Conservation (phyloP, 768 basidiomycete species). For the Rhodocollybia butyracea region DNA sequence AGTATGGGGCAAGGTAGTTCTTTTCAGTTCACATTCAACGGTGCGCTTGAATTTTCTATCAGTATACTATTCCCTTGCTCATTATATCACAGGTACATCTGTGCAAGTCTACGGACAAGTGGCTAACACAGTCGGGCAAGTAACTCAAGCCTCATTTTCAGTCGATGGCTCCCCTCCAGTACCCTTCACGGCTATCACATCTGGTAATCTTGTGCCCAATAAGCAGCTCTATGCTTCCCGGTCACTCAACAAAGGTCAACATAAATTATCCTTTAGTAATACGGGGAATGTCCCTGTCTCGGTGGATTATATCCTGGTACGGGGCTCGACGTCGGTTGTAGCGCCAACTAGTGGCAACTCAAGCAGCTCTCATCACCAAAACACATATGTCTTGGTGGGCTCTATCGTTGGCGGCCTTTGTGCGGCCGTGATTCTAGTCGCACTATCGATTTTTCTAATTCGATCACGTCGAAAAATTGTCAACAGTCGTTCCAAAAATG, state of each 20-base stretch:
- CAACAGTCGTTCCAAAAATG: background rate
- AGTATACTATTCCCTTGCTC: background rate
- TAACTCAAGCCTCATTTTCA: constrained; percentile 16
- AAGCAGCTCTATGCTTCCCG: constrained; percentile 17
- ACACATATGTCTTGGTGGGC: background rate
- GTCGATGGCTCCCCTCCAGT: constrained; percentile 17
- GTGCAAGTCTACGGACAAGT: constrained; percentile 18
- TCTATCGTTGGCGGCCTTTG: background rate
- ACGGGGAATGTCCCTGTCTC: constrained; percentile 10
- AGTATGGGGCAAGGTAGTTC: constrained; percentile 12
- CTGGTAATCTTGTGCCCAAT: constrained; percentile 14
- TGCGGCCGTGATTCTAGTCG: background rate
- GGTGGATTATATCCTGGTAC: constrained; percentile 21
- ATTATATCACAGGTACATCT: constrained; percentile 13
- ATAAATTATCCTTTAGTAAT: constrained; percentile 15
- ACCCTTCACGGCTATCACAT: constrained; percentile 14
- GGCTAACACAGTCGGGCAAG: constrained; percentile 13
- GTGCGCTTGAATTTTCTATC: constrained; percentile 2
- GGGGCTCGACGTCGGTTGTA: background rate
- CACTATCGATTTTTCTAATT: constrained; percentile 9
- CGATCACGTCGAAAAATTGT: background rate
- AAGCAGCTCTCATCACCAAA: background rate
- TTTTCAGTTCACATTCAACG: constrained; percentile 16
- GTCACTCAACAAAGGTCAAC: constrained; percentile 13
- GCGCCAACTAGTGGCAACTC: background rate